Evolutionary conservation across 2,329 filamentous ascomycete species (phyloP).

Genomic region (Monosporascus sp.): DNA sequence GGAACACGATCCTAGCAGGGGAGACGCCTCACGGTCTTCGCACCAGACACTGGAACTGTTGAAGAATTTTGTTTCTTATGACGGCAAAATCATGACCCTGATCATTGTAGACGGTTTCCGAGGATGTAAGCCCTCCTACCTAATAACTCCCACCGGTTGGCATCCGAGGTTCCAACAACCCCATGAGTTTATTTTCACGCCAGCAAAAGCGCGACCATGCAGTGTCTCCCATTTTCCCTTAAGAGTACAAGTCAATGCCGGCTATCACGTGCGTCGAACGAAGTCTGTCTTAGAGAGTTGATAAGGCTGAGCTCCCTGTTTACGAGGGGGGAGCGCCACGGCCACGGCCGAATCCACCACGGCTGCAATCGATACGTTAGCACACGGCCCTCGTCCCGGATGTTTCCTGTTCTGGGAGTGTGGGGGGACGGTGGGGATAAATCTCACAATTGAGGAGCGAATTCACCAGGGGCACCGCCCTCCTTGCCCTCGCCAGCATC

Average conservation of each 20-base stretch:
- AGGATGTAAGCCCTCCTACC: slow-evolving; percentile 27
- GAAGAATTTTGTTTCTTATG: slow-evolving; percentile 17
- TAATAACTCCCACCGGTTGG: slow-evolving; percentile 33
- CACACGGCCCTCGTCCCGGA: slow-evolving; percentile 11
- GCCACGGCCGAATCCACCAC: slow-evolving; percentile 85
- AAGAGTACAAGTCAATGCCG: slow-evolving; percentile 30
- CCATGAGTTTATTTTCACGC: slow-evolving; percentile 43
- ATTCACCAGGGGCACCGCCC: slow-evolving; percentile 86
- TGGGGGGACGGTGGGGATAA: not conserved
- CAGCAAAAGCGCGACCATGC: slow-evolving; percentile 43
- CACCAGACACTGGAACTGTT: not conserved
- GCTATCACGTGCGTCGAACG: slow-evolving; percentile 28
- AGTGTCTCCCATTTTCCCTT: slow-evolving; percentile 33
- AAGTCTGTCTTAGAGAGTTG: slow-evolving; percentile 13
- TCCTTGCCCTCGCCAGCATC: slow-evolving; percentile 85
- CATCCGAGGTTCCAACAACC: slow-evolving; percentile 37
- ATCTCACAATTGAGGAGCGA: slow-evolving; percentile 82
- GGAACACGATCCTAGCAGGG: not conserved
- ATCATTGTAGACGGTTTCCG: slow-evolving; percentile 30
- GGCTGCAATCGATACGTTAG: slow-evolving; percentile 48
- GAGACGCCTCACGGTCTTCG: not conserved
- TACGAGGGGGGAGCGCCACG: slow-evolving; percentile 71
- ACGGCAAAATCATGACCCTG: slow-evolving; percentile 31
- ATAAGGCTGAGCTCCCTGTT: slow-evolving; percentile 41
- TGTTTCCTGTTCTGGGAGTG: slow-evolving; percentile 1